Percentiles rank a stretch among this genome's conserved stretches.
Conservation (phyloP, 768 basidiomycete species). For the Ephemerocybe angulata region DNA sequence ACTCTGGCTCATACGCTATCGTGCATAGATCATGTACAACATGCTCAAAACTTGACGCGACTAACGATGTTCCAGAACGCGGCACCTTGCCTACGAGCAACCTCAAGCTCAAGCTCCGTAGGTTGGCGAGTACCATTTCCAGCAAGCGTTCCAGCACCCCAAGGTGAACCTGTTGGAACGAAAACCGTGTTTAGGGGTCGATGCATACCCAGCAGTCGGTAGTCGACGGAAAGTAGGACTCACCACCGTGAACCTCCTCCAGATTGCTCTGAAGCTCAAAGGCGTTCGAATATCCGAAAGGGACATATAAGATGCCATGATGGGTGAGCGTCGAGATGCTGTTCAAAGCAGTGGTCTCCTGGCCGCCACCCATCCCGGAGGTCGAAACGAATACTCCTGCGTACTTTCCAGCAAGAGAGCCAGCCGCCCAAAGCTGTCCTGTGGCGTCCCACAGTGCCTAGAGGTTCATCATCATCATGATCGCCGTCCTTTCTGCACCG, state of each 20-base stretch:
- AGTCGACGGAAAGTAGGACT: no score
- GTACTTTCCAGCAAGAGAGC: slow-evolving; percentile 72
- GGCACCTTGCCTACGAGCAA: slow-evolving; percentile 51
- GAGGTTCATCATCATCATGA: background rate
- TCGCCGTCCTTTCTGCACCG: no score
- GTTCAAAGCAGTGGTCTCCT: slow-evolving; percentile 55
- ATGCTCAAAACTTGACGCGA: slow-evolving; percentile 15
- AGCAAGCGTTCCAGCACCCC: slow-evolving; percentile 70
- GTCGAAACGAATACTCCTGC: slow-evolving; percentile 73
- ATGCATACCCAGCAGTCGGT: no score
- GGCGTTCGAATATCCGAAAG: slow-evolving; percentile 61
- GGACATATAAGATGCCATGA: slow-evolving; percentile 73
- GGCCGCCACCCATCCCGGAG: slow-evolving; percentile 73
- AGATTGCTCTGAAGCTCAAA: slow-evolving; percentile 40
- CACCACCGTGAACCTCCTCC: slow-evolving; percentile 55
- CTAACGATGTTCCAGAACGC: slow-evolving; percentile 46
- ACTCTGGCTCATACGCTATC: no score
- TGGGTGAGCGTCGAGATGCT: slow-evolving; percentile 60
- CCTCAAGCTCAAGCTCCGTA: slow-evolving; percentile 43
- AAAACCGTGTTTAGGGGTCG: no score
- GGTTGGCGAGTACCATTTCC: slow-evolving; percentile 49
- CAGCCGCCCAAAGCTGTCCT: slow-evolving; percentile 57
- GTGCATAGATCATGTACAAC: no score
- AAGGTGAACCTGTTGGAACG: no score
- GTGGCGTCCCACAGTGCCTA: slow-evolving; percentile 76